A percentile compares a stretch with the other conserved stretches of the same genome.
Conservation (phyloP, 139 green algal species). For the Chlorella sp. region DNA sequence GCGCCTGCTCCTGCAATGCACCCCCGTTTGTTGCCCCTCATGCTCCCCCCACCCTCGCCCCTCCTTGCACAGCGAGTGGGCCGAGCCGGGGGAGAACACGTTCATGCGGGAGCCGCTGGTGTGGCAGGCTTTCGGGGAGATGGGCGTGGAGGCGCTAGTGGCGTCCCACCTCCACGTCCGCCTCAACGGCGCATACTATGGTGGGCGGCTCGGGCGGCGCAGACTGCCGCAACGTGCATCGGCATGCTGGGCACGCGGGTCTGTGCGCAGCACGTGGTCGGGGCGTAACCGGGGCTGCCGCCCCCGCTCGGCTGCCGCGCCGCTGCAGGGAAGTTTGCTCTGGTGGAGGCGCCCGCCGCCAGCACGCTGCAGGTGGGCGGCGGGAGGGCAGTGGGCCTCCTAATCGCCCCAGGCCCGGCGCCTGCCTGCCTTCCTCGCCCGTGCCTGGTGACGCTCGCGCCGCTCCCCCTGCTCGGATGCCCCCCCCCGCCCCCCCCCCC, state of each 20-base stretch:
- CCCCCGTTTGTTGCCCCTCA: no score
- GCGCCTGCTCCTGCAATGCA: no score
- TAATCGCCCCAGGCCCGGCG: no score
- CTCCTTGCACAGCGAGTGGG: no score
- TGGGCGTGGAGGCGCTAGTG: conserved; percentile 31
- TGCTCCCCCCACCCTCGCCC: no score
- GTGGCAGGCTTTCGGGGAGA: conserved; percentile 44
- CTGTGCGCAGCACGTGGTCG: conserved; percentile 64
- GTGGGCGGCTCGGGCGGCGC: conserved; percentile 74
- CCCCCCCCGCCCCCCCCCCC: neutral
- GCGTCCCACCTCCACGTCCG: conserved; percentile 68
- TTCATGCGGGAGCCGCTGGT: conserved; percentile 77
- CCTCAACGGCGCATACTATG: conserved; percentile 75
- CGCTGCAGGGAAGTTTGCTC: conserved; percentile 4
- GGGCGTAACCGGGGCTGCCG: conserved; percentile 26
- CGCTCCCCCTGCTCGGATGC: no score
- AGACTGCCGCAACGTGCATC: no score
- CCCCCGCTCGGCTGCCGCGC: neutral
- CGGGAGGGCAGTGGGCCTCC: no score
- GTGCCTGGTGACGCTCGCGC: no score
- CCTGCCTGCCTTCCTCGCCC: no score
- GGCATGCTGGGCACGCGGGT: conserved; percentile 66
- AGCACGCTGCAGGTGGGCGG: neutral
- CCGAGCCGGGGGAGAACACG: conserved; percentile 75
- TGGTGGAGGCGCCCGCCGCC: neutral